Percentiles rank a stretch among this genome's conserved stretches.
These are phyloP conservation scores for Francoa sonchifolia DNA, from an alignment of 441 rosid genomes.

Conservation along the genomic window DNA sequence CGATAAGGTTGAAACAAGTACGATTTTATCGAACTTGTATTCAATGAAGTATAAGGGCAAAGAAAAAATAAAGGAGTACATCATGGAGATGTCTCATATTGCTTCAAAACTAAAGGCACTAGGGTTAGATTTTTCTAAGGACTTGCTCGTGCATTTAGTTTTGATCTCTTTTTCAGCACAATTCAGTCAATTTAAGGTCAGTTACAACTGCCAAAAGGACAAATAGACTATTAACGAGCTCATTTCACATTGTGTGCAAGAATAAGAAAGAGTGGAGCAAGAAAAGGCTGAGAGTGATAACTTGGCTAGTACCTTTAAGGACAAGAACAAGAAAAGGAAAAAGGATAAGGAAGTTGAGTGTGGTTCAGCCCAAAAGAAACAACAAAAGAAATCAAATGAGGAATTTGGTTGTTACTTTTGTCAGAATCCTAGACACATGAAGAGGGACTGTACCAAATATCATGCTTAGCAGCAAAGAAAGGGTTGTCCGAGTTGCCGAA, in stretches of 20 bases:
- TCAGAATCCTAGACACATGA: too few species aligned
- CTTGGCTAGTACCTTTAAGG: not conserved
- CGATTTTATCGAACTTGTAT: not conserved
- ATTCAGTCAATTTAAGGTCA: not conserved
- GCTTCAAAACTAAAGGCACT: not conserved
- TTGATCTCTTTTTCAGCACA: too few species aligned
- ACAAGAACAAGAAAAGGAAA: not conserved
- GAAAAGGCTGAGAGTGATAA: not conserved
- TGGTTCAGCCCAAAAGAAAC: not conserved
- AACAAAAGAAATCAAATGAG: not conserved
- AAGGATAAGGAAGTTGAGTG: not conserved
- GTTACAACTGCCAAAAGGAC: not conserved
- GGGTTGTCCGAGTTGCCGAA: too few species aligned
- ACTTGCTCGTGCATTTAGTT: slow-evolving; percentile 1
- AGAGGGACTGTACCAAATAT: not conserved
- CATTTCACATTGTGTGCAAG: not conserved
- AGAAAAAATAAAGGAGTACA: not conserved
- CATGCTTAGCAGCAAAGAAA: not conserved
- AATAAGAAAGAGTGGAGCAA: not conserved
- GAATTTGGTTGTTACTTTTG: too few species aligned
- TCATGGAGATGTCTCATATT: too few species aligned
- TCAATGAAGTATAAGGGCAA: not conserved
- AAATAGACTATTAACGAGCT: not conserved
- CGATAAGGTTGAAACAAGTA: not conserved
- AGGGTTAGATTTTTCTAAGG: not conserved